Evolutionary conservation across 2,329 filamentous ascomycete species (phyloP).

Genomic region (Colletotrichum cereale): DNA sequence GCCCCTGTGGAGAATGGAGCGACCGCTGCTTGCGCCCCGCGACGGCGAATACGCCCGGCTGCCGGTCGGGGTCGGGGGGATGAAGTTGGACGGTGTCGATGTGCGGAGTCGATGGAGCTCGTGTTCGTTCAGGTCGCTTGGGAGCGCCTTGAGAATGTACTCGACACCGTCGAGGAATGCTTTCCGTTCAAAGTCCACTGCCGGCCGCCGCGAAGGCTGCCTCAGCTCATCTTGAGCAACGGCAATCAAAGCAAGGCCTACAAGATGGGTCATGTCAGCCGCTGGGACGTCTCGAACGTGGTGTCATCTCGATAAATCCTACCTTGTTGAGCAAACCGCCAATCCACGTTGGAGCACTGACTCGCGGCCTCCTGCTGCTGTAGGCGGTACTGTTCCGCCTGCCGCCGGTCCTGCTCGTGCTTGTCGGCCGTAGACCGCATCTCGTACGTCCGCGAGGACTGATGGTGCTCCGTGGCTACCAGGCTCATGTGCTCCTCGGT

Average conservation of each 20-base stretch:
- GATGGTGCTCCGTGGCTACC: conserved; percentile 32
- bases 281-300: too few relatives aligned
- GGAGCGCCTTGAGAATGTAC: conserved; percentile 74
- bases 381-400: conserved; percentile 27
- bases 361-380: conserved; percentile 39
- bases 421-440: conserved; percentile 16
- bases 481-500: conserved; percentile 38
- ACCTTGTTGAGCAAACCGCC: conserved; percentile 52
- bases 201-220: conserved; percentile 23
- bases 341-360: conserved; percentile 48
- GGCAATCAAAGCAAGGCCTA: conserved; percentile 35
- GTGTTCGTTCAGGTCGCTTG: conserved; percentile 65
- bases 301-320: conserved; percentile 5
- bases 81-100: conserved; percentile 59
- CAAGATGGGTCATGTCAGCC: not conserved
- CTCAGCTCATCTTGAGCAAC: conserved; percentile 37
- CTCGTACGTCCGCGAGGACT: conserved; percentile 27
- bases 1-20: conserved; percentile 69
- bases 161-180: conserved; percentile 74
- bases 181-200: conserved; percentile 61
- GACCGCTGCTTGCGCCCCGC: conserved; percentile 29
- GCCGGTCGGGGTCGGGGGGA: conserved; percentile 25
- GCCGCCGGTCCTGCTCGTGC: conserved; percentile 21
- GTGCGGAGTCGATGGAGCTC: conserved; percentile 66
- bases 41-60: conserved; percentile 46